phyloP scores from a whole-genome alignment of 148 eudicot species.

The Nyssa sinensis region DNA sequence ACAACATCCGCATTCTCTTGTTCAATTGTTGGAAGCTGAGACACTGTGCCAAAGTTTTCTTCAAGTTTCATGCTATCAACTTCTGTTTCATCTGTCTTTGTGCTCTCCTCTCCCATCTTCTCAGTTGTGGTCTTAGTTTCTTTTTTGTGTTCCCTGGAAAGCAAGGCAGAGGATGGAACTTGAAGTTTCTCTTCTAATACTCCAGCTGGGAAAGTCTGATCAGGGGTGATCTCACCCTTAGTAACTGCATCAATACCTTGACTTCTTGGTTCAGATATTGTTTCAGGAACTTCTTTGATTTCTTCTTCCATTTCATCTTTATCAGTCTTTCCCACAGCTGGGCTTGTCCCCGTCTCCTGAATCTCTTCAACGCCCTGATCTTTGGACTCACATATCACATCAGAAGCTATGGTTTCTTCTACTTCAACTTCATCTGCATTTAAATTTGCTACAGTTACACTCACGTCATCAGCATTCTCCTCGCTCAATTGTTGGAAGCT shows the following conservation, averaged over 20 bases:
- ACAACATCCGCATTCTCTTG: not conserved
- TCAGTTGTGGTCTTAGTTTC: conserved; percentile 3
- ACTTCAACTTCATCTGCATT: not conserved
- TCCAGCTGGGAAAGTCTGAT: not conserved
- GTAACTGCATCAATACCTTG: not conserved
- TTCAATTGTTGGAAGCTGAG: conserved; percentile 10
- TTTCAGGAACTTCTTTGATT: conserved; percentile 6
- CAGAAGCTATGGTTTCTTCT: conserved; percentile 10
- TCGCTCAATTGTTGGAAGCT: conserved; percentile 1
- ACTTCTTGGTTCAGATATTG: conserved; percentile 8
- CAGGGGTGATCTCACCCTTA: not conserved
- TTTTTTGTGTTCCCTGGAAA: conserved; percentile 4
- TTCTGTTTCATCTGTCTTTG: conserved; percentile 8
- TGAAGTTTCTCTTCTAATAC: not conserved
- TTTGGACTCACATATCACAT: not conserved
- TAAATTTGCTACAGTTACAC: conserved; percentile 3
- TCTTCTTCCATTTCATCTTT: conserved; percentile 3
- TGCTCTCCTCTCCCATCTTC: conserved; percentile 3
- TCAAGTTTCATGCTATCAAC: conserved; percentile 5
- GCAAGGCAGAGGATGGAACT: not conserved
- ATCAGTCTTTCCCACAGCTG: not conserved
- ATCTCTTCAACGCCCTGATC: conserved; percentile 8
- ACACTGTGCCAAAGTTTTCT: conserved; percentile 4
- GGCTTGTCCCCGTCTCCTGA: conserved; percentile 10
- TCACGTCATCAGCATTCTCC: conserved; percentile 5